These are phyloP conservation scores for Cichorium intybus DNA, from an alignment of 140 eudicot genomes.

Conservation along the genomic window DNA sequence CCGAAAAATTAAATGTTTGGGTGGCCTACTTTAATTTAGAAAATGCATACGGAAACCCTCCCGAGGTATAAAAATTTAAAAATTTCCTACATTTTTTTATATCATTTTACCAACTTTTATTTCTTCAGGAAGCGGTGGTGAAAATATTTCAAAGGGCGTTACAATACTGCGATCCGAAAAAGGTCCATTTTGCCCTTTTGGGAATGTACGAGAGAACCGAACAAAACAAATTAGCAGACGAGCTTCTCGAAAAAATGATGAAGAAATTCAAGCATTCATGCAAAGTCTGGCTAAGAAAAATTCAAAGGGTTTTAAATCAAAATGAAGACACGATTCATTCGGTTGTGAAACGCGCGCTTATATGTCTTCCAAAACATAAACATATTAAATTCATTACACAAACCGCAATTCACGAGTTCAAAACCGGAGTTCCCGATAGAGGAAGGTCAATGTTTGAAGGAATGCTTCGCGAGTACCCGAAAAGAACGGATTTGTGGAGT, in stretches of 20 bases:
- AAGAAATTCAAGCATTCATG: conserved; percentile 75
- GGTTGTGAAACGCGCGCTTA: conserved; percentile 67
- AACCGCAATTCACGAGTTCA: conserved; percentile 76
- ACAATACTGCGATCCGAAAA: conserved; percentile 85
- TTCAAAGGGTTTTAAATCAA: conserved; percentile 59
- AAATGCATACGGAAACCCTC: conserved; percentile 82
- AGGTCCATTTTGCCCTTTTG: conserved; percentile 69
- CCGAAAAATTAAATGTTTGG: conserved; percentile 89
- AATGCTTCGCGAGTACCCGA: conserved; percentile 84
- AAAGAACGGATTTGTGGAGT: conserved; percentile 92
- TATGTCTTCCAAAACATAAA: conserved; percentile 70
- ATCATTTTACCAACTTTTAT: not conserved
- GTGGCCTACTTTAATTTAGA: conserved; percentile 87
- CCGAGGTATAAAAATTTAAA: conserved; percentile 48
- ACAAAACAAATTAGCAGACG: conserved; percentile 69
- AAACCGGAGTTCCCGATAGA: conserved; percentile 74
- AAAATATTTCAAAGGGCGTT: conserved; percentile 76
- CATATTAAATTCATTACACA: conserved; percentile 78
- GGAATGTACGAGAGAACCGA: conserved; percentile 77
- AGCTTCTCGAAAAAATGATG: conserved; percentile 73
- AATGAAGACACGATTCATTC: conserved; percentile 62
- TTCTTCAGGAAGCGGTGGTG: conserved; percentile 66
- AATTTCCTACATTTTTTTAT: not conserved
- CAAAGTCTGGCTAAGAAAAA: conserved; percentile 89
- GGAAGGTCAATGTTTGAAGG: conserved; percentile 85